These are phyloP conservation scores for Leccinum solheimii DNA, from an alignment of 1,284 basidiomycete genomes.

Conservation along the genomic window DNA sequence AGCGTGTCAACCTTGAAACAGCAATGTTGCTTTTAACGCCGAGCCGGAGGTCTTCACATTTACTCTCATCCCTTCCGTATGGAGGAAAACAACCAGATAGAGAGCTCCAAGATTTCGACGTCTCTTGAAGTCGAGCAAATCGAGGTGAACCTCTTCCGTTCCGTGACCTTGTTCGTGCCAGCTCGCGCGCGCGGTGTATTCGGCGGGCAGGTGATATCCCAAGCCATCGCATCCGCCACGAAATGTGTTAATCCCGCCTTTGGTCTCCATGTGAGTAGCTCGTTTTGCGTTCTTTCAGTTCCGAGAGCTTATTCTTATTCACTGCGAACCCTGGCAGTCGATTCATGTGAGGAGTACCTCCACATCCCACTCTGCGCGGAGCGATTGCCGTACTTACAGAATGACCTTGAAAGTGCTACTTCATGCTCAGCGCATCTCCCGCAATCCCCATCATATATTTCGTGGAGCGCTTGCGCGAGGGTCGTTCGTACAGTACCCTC, in stretches of 20 bases:
- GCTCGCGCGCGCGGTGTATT: slow-evolving; percentile 75
- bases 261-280: slow-evolving; percentile 63
- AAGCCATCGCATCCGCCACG: slow-evolving; percentile 79
- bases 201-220: slow-evolving; percentile 90
- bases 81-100: slow-evolving; percentile 44
- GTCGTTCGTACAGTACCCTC: slow-evolving; percentile 71
- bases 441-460: slow-evolving; percentile 80
- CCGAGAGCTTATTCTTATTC: slow-evolving; percentile 6
- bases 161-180: slow-evolving; percentile 72
- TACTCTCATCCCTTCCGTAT: slow-evolving; percentile 10
- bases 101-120: slow-evolving; percentile 64
- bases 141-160: slow-evolving; percentile 76
- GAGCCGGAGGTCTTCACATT: neutral
- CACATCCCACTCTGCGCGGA: neutral
- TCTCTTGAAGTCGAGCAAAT: slow-evolving; percentile 77
- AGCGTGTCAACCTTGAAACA: neutral
- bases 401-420: slow-evolving; percentile 63
- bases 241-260: slow-evolving; percentile 69
- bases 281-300: neutral
- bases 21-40: neutral
- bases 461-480: slow-evolving; percentile 84
- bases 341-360: slow-evolving; percentile 58
- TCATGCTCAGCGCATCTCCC: slow-evolving; percentile 76
- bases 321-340: slow-evolving; percentile 45
- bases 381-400: slow-evolving; percentile 6